These are phyloP conservation scores for Lagenidium sp. DNA, from an alignment of 352 stramenopile species.

Conservation along the genomic window DNA sequence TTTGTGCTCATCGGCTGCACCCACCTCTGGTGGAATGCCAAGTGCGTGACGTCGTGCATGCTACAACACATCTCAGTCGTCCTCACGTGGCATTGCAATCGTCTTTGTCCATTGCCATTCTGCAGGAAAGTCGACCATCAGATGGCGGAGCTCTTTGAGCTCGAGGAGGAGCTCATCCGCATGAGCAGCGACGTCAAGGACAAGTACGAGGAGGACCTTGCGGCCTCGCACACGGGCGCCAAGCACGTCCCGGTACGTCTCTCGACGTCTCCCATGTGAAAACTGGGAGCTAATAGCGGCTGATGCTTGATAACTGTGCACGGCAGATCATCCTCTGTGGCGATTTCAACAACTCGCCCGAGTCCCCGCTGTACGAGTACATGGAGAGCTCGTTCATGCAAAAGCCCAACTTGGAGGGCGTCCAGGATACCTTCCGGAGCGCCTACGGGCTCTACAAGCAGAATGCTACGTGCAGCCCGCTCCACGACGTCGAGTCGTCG, in stretches of 20 bases:
- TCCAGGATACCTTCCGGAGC: conserved; percentile 59
- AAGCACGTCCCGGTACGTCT: conserved; percentile 42
- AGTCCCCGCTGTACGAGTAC: conserved; percentile 81
- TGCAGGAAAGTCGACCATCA: conserved; percentile 79
- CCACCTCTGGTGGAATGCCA: conserved; percentile 84
- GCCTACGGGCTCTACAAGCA: conserved; percentile 61
- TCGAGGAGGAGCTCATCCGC: conserved; percentile 75
- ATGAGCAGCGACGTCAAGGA: conserved; percentile 72
- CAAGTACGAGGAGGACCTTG: conserved; percentile 71
- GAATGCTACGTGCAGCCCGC: conserved; percentile 26
- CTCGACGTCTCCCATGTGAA: too few species aligned
- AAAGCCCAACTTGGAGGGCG: conserved; percentile 64
- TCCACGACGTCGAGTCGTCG: conserved; percentile 12
- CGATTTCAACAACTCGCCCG: conserved; percentile 85
- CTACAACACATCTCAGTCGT: neutral
- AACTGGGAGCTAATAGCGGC: too few species aligned
- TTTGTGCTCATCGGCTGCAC: conserved; percentile 78
- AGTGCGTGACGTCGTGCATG: conserved; percentile 24
- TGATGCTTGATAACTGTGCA: too few species aligned
- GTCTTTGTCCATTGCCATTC: too few species aligned
- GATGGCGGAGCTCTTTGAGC: conserved; percentile 76
- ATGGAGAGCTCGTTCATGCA: conserved; percentile 86
- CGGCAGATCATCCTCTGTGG: conserved; percentile 66
- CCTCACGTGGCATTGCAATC: too few species aligned
- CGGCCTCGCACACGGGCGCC: conserved; percentile 32